Evolutionary conservation across 352 stramenopile genomes (phyloP), one percentile per base, ranked within the genome.

Genomic region (Globisporangium radiosum): DNA sequence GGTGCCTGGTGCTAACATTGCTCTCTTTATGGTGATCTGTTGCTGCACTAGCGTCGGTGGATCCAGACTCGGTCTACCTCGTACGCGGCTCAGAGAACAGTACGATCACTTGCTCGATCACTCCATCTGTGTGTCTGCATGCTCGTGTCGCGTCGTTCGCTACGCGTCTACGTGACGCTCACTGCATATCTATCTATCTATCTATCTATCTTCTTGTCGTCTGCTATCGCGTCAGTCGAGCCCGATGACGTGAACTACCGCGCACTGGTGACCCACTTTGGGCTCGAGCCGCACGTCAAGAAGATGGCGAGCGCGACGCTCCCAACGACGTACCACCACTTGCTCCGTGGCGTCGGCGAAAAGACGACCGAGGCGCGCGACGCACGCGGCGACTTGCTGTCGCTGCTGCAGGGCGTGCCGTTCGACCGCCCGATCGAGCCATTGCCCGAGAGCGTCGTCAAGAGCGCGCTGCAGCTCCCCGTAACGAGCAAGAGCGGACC

Each of bases 371-470:
- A 64, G 17, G 59, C 70, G 37, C 60, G 59, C 33, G 73, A 84
- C 43, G 69, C 76, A 14, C 83, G 82, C 47, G 74, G 82, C 5
- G 73, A 86, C 40, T 71, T 93, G 7, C 25, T 90, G 14, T 65
- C 67, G 1, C 68, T 92, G 44, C 55, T 92, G 13, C 68, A 91
- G 25, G 81, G 82, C 25, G 79, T 90, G 3, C 81, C 84, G 1
- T 93, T 93, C 39, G 84, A 91, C 53, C 78, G 84, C 5, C 84
- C 84, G 2, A 90, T 93, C 53, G 81, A 93, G 56, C 76, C 74
- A 17, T 62, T 93, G 15, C 72, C 84, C 2, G 79, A 91, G 59
- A 85, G 68, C 56, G 61, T 90, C 14, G 68, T 93, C 17, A 87
- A 90, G 59, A 87, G 71, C 48, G 81, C 77, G 7, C 63, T 91